Conservation (phyloP, 345 rosid species). For the Litchi chinensis region DNA sequence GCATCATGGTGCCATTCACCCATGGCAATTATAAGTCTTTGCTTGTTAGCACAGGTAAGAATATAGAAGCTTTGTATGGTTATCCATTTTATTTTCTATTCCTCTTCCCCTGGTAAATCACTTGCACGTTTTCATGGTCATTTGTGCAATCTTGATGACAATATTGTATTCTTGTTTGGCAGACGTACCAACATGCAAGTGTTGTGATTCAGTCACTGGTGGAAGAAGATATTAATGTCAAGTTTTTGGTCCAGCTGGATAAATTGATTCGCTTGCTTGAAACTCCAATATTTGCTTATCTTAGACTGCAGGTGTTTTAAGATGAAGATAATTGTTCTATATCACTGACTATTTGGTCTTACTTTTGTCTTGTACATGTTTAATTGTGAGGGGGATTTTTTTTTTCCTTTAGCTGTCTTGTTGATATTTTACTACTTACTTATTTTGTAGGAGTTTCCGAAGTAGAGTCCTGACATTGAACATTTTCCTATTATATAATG, state of each 20-base stretch:
- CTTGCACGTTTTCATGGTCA: not conserved
- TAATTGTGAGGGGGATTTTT: too few relatives aligned
- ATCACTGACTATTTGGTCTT: not conserved
- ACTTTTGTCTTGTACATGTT: too few relatives aligned
- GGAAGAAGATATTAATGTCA: slow-evolving; percentile 94
- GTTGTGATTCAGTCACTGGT: slow-evolving; percentile 85
- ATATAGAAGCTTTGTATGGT: not conserved
- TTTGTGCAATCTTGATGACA: not conserved
- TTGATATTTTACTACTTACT: too few relatives aligned
- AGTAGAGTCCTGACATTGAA: too few relatives aligned
- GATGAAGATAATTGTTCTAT: slow-evolving; percentile 3
- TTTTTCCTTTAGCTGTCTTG: too few relatives aligned
- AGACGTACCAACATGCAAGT: slow-evolving; percentile 97
- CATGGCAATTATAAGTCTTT: slow-evolving; percentile 96
- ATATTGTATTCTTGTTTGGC: slow-evolving; percentile 27
- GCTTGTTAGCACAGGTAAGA: slow-evolving; percentile 91
- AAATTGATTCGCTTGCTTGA: slow-evolving; percentile 93
- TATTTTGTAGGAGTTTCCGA: too few relatives aligned
- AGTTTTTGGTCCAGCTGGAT: slow-evolving; percentile 97
- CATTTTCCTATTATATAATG: too few relatives aligned
- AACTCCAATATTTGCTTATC: slow-evolving; percentile 96
- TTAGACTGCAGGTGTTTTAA: slow-evolving; percentile 87
- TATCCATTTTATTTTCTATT: not conserved
- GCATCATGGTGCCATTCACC: slow-evolving; percentile 99
- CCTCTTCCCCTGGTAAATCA: not conserved